Conservation (phyloP, 1,284 basidiomycete species). For the Schizopora paradoxa region DNA sequence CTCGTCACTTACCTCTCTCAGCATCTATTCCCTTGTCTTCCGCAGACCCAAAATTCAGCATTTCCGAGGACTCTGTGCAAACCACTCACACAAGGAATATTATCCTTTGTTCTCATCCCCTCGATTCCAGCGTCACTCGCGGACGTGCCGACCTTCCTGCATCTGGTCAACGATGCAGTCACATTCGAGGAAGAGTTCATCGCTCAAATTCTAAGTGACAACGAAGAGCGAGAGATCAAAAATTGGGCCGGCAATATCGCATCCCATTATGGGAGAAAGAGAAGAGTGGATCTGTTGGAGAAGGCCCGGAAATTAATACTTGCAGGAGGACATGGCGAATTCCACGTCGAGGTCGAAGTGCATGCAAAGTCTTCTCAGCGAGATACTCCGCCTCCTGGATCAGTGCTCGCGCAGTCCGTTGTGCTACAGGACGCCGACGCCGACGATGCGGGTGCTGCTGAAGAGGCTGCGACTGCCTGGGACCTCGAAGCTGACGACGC, state of each 20-base stretch:
- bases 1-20: slow-evolving; percentile 52
- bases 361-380: slow-evolving; percentile 11
- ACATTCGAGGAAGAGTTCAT: slow-evolving; percentile 57
- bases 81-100: slow-evolving; percentile 50
- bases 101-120: slow-evolving; percentile 61
- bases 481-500: slow-evolving; percentile 14
- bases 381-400: neutral
- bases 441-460: slow-evolving; percentile 6
- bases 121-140: slow-evolving; percentile 58
- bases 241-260: slow-evolving; percentile 59
- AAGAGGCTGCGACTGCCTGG: slow-evolving; percentile 6
- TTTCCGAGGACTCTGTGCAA: slow-evolving; percentile 53
- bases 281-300: slow-evolving; percentile 60
- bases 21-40: slow-evolving; percentile 52
- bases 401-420: neutral
- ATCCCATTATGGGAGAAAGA: slow-evolving; percentile 67
- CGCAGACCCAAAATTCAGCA: slow-evolving; percentile 34
- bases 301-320: slow-evolving; percentile 45
- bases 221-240: slow-evolving; percentile 50
- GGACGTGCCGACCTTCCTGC: slow-evolving; percentile 56
- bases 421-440: slow-evolving; percentile 6
- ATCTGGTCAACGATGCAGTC: slow-evolving; percentile 47
- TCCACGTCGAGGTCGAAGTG: slow-evolving; percentile 37
- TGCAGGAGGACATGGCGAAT: slow-evolving; percentile 24
- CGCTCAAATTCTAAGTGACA: slow-evolving; percentile 26